Evolutionary conservation across 73 alveolate genomes (phyloP), one percentile per base, ranked within the genome.

Genomic region (Durusdinium trenchii): DNA sequence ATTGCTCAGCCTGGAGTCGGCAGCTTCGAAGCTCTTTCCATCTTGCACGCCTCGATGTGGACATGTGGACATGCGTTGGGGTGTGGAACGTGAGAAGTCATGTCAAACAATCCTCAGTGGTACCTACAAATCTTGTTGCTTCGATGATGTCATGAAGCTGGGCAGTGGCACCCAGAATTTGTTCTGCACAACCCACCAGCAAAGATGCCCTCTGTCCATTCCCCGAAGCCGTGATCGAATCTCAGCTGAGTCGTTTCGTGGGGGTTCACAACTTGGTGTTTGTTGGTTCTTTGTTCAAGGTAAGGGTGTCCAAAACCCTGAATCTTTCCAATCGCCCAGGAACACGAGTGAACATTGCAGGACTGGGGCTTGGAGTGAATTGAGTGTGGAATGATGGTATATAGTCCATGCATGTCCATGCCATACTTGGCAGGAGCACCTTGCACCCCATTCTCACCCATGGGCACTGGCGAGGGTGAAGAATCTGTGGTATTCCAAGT

Each of bases 171-270:
- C 28, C 51, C 4, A 26, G 40, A 50, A 20, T 2, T 35, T 48
- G 38, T 82, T 9, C 51, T 82, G 93, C 73, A 48, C 36, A 69
- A 82, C 93, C 75, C 93, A 82, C 73, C 5, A 50, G 51, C 47
- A 82, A 16, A 4, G 10, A 16, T 82, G 93, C 46, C 90, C 90
- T 2, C 5, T 47, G 32, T 4, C 20, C 10, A 47, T 79, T 20
- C 43, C 43, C 46, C 16, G 30, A 43, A 43, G 20, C 43, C 12
- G 47, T 6, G 64, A 30, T 6, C 26, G 90, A 79, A 46, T 5
- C 90, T 79, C 43, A 23, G 90, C 90, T 79, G 90, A 28, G 2
- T 47, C n/a, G 36, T 62, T 38, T 26, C 18, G 36, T 12, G 38
- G 76, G 76, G 18, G 16, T 23, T 62, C 40, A 71, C 5, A n/a